Evolutionary conservation across 2,329 filamentous ascomycete species (phyloP).

Genomic region (Scedosporium apiospermum): DNA sequence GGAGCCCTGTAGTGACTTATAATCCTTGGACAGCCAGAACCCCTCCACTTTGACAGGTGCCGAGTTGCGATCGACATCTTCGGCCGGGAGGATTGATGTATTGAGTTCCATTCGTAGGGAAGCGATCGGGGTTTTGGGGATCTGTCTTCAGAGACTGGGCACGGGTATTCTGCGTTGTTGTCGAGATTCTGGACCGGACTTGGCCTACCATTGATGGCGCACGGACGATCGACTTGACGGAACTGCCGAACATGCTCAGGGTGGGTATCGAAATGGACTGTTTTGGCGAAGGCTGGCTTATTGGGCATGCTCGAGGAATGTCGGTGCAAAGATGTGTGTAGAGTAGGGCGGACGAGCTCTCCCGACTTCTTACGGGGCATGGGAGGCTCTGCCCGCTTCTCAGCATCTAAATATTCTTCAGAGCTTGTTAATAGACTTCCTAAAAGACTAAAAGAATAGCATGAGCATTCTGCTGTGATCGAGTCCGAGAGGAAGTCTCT

Average conservation of each 20-base stretch:
- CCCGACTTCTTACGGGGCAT: conserved; percentile 98
- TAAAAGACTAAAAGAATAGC: too few relatives aligned
- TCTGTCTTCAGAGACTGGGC: conserved; percentile 27
- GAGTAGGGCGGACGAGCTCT: conserved; percentile 85
- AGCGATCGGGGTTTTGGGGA: conserved; percentile 24
- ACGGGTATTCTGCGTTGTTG: conserved; percentile 83
- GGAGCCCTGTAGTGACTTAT: conserved; percentile 75
- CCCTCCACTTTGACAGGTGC: conserved; percentile 73
- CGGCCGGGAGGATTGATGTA: conserved; percentile 68
- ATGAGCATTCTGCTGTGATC: too few relatives aligned
- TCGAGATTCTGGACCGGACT: conserved; percentile 86
- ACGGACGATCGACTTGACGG: conserved; percentile 81
- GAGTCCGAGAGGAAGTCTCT: conserved; percentile 20
- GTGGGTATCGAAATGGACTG: conserved; percentile 96
- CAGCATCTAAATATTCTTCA: conserved; percentile 55
- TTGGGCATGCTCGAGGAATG: conserved; percentile 95
- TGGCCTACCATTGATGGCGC: conserved; percentile 90
- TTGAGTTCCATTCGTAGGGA: conserved; percentile 77
- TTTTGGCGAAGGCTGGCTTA: conserved; percentile 90
- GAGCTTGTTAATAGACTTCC: conserved; percentile 41
- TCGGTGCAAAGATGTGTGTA: conserved; percentile 66
- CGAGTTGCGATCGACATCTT: conserved; percentile 48
- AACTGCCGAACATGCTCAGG: conserved; percentile 96
- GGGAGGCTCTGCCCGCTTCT: conserved; percentile 56
- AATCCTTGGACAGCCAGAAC: conserved; percentile 78